phyloP scores from a whole-genome alignment of 176 grass and related monocot genomes.

The Hordeum vulgare region MorexV3_pseudomolecules_assembly NC_058523.1:557391407-557391906 shows the following conservation, averaged over 20 bases:
- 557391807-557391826: slow-evolving; percentile 99
- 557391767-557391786: slow-evolving; percentile 98
- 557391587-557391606: slow-evolving; percentile 85
- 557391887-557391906: slow-evolving; percentile 7
- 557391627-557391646: slow-evolving; percentile 56
- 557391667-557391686: slow-evolving; percentile 19
- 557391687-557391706: slow-evolving; percentile 15
- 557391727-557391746: slow-evolving; percentile 94
- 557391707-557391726: slow-evolving; percentile 40
- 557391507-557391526: slow-evolving; percentile 86
- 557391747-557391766: slow-evolving; percentile 68
- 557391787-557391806: slow-evolving; percentile 95
- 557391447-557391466: slow-evolving; percentile 39
- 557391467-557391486: slow-evolving; percentile 98
- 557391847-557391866: slow-evolving; percentile 94
- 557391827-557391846: slow-evolving; percentile 88
- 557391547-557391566: slow-evolving; percentile 84
- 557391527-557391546: slow-evolving; percentile 96
- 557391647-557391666: slow-evolving; percentile 42
- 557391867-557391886: slow-evolving; percentile 66
- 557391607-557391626: slow-evolving; percentile 45
- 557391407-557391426: slow-evolving; percentile 3
- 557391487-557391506: slow-evolving; percentile 92
- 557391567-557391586: slow-evolving; percentile 74
- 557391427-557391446: neutral